A percentile compares a stretch with the other conserved stretches of the same genome.
Conservation (phyloP, 192 early-diverging fungal species). For the Spizellomyces sp. region DNA sequence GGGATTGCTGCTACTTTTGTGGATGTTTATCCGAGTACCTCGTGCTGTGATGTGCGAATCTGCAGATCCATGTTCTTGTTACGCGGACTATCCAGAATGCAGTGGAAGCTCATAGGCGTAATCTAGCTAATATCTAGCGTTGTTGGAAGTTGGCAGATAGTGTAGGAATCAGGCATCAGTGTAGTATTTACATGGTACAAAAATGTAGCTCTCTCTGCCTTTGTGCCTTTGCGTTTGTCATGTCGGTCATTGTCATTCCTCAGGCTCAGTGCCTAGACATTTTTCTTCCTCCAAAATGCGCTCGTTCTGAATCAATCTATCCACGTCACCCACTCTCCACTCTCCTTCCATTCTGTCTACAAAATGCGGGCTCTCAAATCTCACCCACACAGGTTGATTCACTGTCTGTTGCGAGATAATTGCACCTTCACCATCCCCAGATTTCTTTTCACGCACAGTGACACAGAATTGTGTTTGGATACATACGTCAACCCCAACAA, state of each 20-base stretch:
- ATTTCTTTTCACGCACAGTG: not conserved
- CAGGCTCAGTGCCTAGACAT: too few species aligned
- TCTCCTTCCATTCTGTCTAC: conserved; percentile 10
- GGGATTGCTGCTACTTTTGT: conserved; percentile 2
- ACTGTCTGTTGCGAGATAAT: conserved; percentile 1
- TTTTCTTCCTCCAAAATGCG: conserved; percentile 6
- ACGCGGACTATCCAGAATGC: not conserved
- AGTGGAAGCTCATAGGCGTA: too few species aligned
- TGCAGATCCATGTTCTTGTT: conserved; percentile 2
- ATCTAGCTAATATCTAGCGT: too few species aligned
- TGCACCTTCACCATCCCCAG: not conserved
- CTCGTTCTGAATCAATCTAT: conserved; percentile 11
- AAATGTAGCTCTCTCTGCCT: not conserved
- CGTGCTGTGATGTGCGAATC: not conserved
- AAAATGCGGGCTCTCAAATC: conserved; percentile 23
- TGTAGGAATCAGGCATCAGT: not conserved
- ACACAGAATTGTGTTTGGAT: not conserved
- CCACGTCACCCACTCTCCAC: conserved; percentile 18
- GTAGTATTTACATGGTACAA: not conserved
- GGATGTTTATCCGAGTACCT: conserved; percentile 3
- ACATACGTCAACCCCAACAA: conserved; percentile 17
- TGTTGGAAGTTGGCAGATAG: not conserved
- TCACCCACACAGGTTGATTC: not conserved
- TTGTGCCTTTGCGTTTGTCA: too few species aligned
- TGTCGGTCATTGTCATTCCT: too few species aligned